Percentiles rank a stretch among this genome's conserved stretches.
Evolutionary conservation across 495 filamentous ascomycete species (phyloP).

Genomic region (Podospora fimiseda): DNA sequence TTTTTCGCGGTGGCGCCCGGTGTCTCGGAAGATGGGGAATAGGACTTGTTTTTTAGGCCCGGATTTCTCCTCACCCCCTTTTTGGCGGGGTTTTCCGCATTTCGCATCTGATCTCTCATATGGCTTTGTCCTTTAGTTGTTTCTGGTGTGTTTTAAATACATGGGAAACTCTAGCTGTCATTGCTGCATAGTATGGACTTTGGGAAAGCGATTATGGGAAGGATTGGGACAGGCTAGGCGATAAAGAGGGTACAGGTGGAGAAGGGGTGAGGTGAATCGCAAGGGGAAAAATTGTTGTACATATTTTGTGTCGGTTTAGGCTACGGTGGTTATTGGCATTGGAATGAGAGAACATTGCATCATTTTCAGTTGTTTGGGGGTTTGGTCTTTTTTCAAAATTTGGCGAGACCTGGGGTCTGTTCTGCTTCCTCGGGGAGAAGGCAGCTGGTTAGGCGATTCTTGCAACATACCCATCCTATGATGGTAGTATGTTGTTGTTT

Average conservation of each 20-base stretch:
- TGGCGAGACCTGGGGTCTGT: background rate
- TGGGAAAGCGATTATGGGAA: slow-evolving; percentile 1
- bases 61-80: slow-evolving; percentile 6
- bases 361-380: background rate
- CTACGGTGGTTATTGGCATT: slow-evolving; percentile 15
- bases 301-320: slow-evolving; percentile 18
- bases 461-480: no score
- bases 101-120: background rate
- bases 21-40: slow-evolving; percentile 14
- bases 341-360: slow-evolving; percentile 20
- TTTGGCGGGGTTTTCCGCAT: background rate
- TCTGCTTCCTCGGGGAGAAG: background rate
- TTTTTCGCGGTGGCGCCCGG: slow-evolving; percentile 26
- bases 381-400: background rate
- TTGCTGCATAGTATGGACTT: slow-evolving; percentile 9
- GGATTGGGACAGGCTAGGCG: slow-evolving; percentile 2
- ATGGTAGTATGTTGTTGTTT: no score
- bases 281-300: slow-evolving; percentile 8
- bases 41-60: slow-evolving; percentile 11
- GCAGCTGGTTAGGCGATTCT: no score
- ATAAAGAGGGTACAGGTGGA: background rate
- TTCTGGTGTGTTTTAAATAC: background rate
- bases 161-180: background rate
- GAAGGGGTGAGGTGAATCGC: background rate
- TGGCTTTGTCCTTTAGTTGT: background rate